Base-by-base conservation (phyloP, 129 eudicot species). In the Centella asiatica region DNA sequence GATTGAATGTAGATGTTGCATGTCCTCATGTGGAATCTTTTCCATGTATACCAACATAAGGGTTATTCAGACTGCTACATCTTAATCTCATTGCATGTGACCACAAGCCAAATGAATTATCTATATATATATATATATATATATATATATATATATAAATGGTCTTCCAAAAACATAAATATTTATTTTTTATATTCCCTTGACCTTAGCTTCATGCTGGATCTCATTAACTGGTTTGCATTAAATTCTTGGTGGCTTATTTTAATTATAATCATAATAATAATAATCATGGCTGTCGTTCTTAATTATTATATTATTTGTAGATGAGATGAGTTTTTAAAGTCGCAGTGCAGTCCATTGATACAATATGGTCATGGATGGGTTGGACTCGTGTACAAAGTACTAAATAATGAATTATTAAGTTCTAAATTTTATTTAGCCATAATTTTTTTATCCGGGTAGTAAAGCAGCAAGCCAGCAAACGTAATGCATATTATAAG, bases 151-250 rank as follows among this genome's bases (percentile, higher is more conserved):
- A n/a, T n/a, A n/a, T n/a, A n/a, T n/a, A n/a, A n/a, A n/a, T 15
- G 49, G 17, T 20, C 60, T 67, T 66, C 54, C 19, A n/a, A 71
- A 52, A 39, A 49, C 51, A 17, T 46, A 46, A 46, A 3, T 46
- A 6, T 46, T 9, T 29, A 55, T 53, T 57, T 63, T 74, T 74
- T 48, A 37, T 64, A 65, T 72, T 77, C 47, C 65, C 64, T 46
- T 73, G 74, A 83, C 75, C 84, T 76, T 77, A 70, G 92, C 70
- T 76, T 81, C 72, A 37, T 85, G 96, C 81, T 83, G 82, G 94
- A 88, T 84, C 94, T 79, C 71, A 80, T 79, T 84, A 70, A 81
- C 72, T 69, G 79, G 78, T 74, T 49, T 73, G 76, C 87, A 83
- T 84, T 80, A 69, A 70, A 72, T 57, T 74, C 83, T 77, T 68